phyloP scores from a whole-genome alignment of 495 filamentous ascomycete genomes.

The Pseudoneurospora amorphoporcata region DNA sequence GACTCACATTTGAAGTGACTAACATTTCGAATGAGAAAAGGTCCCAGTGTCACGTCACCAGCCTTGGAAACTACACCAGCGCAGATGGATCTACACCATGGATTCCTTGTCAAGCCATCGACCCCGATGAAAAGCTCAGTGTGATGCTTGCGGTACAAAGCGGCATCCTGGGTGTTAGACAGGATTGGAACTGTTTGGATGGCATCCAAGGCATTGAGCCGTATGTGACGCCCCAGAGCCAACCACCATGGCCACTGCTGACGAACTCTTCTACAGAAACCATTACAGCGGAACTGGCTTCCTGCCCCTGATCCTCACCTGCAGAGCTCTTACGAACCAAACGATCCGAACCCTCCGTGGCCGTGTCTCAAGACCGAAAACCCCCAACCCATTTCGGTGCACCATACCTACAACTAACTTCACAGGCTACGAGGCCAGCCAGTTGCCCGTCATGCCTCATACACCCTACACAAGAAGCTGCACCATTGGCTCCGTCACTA shows the following conservation, averaged over 20 bases:
- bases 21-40: conserved; percentile 9
- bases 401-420: conserved; percentile 2
- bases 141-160: conserved; percentile 9
- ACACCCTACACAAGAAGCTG: conserved; percentile 40
- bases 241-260: neutral
- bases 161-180: conserved; percentile 11
- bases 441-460: conserved; percentile 36
- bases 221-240: neutral
- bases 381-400: conserved; percentile 5
- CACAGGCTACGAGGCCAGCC: conserved; percentile 20
- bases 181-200: conserved; percentile 15
- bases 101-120: conserved; percentile 8
- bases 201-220: conserved; percentile 6
- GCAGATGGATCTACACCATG: conserved; percentile 9
- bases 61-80: neutral
- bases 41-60: conserved; percentile 1
- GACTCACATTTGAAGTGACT: conserved; percentile 7
- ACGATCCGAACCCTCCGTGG: neutral
- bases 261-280: neutral
- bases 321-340: conserved; percentile 2
- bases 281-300: conserved; percentile 11
- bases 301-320: conserved; percentile 3
- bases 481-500: conserved; percentile 24
- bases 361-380: neutral
- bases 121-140: neutral